phyloP scores from a whole-genome alignment of 305 asterid genomes.

The Fraxinus sp. region DNA sequence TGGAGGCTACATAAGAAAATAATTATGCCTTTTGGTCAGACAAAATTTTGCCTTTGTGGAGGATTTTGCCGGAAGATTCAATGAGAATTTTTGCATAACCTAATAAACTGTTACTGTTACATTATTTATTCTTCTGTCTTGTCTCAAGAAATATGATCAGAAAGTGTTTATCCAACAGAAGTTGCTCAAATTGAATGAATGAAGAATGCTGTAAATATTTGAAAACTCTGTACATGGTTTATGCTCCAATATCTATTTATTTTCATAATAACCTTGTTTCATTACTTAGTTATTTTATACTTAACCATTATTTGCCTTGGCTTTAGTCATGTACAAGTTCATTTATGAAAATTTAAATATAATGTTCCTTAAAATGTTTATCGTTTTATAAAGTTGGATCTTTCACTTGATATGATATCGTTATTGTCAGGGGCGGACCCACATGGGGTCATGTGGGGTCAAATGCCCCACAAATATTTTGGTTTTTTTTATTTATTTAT shows the following conservation, averaged over 20 bases:
- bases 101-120: background rate
- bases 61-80: background rate
- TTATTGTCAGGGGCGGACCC: too few relatives aligned
- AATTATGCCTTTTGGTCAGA: background rate
- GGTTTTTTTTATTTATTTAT: too few relatives aligned
- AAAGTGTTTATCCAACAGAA: background rate
- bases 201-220: background rate
- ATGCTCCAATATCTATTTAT: background rate
- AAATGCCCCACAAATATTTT: too few relatives aligned
- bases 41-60: background rate
- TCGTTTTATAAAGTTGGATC: background rate
- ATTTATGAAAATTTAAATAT: background rate
- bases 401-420: too few relatives aligned
- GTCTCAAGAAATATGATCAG: background rate
- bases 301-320: background rate
- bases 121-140: background rate
- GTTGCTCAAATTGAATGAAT: background rate
- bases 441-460: too few relatives aligned
- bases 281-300: background rate
- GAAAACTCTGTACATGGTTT: background rate
- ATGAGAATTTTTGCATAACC: background rate
- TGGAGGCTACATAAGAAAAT: conserved; percentile 40
- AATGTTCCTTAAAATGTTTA: background rate
- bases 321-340: background rate
- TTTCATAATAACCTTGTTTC: background rate